phyloP scores from a whole-genome alignment of 192 early-diverging fungal genomes.

The Martensiomyces pterosporus region DNA sequence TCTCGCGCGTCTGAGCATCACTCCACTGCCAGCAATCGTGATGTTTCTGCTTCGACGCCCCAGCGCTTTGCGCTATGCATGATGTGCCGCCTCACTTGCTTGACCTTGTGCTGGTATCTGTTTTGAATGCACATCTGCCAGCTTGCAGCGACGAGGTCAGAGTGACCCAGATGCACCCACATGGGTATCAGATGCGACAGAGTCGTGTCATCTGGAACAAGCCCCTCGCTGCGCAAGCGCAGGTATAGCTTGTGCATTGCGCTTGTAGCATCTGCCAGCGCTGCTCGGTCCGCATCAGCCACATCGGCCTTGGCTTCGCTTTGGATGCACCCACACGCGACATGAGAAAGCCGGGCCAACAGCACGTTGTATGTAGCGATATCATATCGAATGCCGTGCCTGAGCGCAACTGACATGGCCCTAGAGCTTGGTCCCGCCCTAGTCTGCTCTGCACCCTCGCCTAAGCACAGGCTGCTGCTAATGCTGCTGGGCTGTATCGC shows the following conservation, averaged over 20 bases:
- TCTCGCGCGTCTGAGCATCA: too few species aligned
- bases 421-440: too few species aligned
- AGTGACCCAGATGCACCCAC: conserved; percentile 8
- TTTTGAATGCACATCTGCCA: conserved; percentile 5
- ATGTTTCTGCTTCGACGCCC: conserved; percentile 1
- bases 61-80: conserved; percentile 10
- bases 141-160: background rate
- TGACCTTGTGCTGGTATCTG: conserved; percentile 5
- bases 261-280: background rate
- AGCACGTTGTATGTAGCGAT: conserved; percentile 23
- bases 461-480: too few species aligned
- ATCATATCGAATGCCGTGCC: background rate
- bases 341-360: conserved; percentile 14
- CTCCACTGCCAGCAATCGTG: too few species aligned
- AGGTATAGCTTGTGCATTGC: conserved; percentile 14
- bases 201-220: conserved; percentile 13
- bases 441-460: too few species aligned
- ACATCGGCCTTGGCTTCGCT: background rate
- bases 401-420: background rate
- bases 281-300: background rate
- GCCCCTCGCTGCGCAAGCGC: conserved; percentile 3
- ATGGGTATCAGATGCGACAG: conserved; percentile 16
- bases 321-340: background rate
- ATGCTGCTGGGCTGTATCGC: too few species aligned
- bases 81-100: conserved; percentile 9